phyloP scores from a whole-genome alignment of 2,329 filamentous ascomycete species.

The Stemphylium vesicarium region DNA sequence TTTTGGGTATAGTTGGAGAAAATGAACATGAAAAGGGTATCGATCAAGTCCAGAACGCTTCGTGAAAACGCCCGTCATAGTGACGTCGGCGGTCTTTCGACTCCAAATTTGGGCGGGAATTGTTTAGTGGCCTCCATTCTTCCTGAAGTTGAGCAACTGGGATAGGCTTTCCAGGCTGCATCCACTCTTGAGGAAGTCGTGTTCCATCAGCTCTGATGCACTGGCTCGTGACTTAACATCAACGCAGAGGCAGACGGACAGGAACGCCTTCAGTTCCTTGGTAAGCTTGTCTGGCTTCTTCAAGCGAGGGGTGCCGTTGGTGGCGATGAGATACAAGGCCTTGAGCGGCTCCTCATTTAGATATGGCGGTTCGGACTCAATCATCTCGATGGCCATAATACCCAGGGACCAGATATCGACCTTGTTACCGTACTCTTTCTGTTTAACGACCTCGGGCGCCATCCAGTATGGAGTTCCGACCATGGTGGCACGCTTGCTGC shows the following conservation, averaged over 20 bases:
- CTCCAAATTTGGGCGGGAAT: background rate
- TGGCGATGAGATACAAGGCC: slow-evolving; percentile 95
- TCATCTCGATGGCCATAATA: slow-evolving; percentile 99
- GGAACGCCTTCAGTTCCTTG: slow-evolving; percentile 96
- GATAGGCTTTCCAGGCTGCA: slow-evolving; percentile 83
- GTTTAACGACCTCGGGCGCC: slow-evolving; percentile 98
- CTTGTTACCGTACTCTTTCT: slow-evolving; percentile 98
- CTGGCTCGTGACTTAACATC: slow-evolving; percentile 95
- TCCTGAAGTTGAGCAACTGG: slow-evolving; percentile 82
- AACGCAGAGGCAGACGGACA: slow-evolving; percentile 94
- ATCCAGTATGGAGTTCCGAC: slow-evolving; percentile 99
- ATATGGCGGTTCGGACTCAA: slow-evolving; percentile 96
- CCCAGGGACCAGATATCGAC: slow-evolving; percentile 99
- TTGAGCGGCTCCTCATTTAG: slow-evolving; percentile 97
- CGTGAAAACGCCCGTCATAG: slow-evolving; percentile 2
- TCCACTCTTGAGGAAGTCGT: slow-evolving; percentile 93
- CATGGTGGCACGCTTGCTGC: slow-evolving; percentile 98
- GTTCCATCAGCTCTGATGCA: slow-evolving; percentile 83
- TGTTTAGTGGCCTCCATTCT: slow-evolving; percentile 65
- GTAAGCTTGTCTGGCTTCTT: slow-evolving; percentile 99
- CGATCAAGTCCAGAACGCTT: slow-evolving; percentile 34
- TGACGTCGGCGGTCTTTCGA: background rate
- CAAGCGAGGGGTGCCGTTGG: slow-evolving; percentile 92
- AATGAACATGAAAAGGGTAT: slow-evolving; percentile 38
- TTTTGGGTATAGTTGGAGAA: slow-evolving; percentile 14